Conservation (phyloP, 2,329 filamentous ascomycete genomes). For the Penicillium sp. region DNA sequence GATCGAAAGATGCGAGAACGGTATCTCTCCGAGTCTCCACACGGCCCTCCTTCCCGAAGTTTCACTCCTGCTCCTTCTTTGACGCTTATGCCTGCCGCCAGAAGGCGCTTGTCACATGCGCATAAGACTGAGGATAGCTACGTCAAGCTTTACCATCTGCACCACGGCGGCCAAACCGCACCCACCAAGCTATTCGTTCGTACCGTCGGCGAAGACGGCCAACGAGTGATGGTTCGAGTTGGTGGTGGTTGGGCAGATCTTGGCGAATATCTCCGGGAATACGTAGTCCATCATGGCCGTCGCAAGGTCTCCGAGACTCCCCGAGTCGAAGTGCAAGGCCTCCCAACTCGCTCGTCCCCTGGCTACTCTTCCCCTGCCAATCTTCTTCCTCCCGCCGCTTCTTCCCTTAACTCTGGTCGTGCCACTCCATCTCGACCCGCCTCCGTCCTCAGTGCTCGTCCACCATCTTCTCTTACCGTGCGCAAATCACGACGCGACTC, state of each 20-base stretch:
- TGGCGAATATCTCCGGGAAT: slow-evolving; percentile 91
- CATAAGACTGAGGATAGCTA: slow-evolving; percentile 60
- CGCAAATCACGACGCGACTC: slow-evolving; percentile 40
- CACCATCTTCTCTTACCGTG: slow-evolving; percentile 40
- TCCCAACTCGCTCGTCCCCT: slow-evolving; percentile 36
- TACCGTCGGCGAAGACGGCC: slow-evolving; percentile 82
- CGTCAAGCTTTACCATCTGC: slow-evolving; percentile 90
- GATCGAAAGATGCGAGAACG: slow-evolving; percentile 44
- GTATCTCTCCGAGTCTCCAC: slow-evolving; percentile 34
- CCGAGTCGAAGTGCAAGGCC: slow-evolving; percentile 57
- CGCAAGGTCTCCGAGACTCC: slow-evolving; percentile 57
- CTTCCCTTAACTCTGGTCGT: slow-evolving; percentile 27
- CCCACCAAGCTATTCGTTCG: slow-evolving; percentile 95
- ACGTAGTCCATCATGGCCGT: slow-evolving; percentile 87
- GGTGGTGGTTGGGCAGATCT: slow-evolving; percentile 98
- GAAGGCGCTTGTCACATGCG: slow-evolving; percentile 35
- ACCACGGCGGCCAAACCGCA: slow-evolving; percentile 75
- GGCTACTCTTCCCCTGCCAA: slow-evolving; percentile 29
- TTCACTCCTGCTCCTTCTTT: slow-evolving; percentile 66
- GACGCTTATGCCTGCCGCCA: slow-evolving; percentile 62
- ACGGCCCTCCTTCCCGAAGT: slow-evolving; percentile 42
- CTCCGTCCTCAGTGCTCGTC: slow-evolving; percentile 38
- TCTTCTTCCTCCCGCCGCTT: slow-evolving; percentile 20
- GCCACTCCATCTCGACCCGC: slow-evolving; percentile 39
- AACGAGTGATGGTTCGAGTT: slow-evolving; percentile 96